These are phyloP conservation scores for Phialocephala subalpina DNA, from an alignment of 2,329 filamentous ascomycete genomes.

Conservation along the genomic window DNA sequence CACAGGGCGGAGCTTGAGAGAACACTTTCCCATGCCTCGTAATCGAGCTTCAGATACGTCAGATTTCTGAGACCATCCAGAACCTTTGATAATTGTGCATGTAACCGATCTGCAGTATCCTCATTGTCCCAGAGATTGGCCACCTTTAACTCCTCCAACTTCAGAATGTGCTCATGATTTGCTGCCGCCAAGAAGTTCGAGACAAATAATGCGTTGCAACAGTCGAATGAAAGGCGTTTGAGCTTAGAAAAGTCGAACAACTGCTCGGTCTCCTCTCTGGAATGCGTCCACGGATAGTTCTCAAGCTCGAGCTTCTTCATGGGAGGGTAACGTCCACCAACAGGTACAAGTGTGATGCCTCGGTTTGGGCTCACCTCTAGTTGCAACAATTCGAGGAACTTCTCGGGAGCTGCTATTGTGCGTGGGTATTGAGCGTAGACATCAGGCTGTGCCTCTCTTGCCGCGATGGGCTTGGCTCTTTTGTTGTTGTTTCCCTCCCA, in stretches of 20 bases:
- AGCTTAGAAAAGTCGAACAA: background rate
- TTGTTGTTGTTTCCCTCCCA: background rate
- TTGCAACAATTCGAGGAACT: background rate
- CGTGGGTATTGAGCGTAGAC: background rate
- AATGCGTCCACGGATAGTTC: background rate
- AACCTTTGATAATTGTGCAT: background rate
- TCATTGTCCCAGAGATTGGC: background rate
- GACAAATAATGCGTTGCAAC: background rate
- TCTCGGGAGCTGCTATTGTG: background rate
- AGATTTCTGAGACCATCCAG: background rate
- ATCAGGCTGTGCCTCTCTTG: background rate
- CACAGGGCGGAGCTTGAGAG: background rate
- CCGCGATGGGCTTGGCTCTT: background rate
- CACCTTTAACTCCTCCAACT: background rate
- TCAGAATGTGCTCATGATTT: background rate
- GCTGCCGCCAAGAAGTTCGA: background rate
- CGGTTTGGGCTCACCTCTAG: background rate
- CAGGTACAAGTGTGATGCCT: background rate
- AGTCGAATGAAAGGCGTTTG: background rate
- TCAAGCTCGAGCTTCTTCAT: background rate
- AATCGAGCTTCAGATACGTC: background rate
- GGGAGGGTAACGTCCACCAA: background rate
- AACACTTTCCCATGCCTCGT: background rate
- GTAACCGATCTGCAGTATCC: background rate
- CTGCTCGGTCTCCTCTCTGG: background rate